Base-by-base conservation (phyloP, 2,329 filamentous ascomycete species). In the Penicillium corylophilum region DNA sequence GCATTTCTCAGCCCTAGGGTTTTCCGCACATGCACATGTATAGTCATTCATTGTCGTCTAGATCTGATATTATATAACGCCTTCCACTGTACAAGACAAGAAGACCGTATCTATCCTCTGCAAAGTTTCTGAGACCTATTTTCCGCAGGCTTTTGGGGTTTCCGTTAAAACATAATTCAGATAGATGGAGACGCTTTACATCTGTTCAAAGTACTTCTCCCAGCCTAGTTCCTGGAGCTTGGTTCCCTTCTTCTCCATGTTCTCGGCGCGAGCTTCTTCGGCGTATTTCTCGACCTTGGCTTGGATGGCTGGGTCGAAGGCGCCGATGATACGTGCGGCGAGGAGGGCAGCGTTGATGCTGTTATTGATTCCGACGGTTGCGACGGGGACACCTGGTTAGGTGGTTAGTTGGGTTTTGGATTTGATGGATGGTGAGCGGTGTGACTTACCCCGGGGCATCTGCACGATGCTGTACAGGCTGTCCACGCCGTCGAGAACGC, bases 311-410 rank as follows among this genome's bases (percentile, higher is more conserved):
- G 68, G 65, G 54, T 77, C 74, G 56, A 70, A 72, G 3, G 81
- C 71, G 3, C 85, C 86, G 3, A 91, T 69, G 29, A 90, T 87
- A 16, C 86, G 77, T 18, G 86, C 80, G 0, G 88, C 87, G n/a
- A 90, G 73, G 16, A 90, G 75, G 0, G 84, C 88, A 0, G 88
- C 88, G 63, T 91, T 92, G 49, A 87, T 87, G 22, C 85, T 87
- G 73, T 91, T 91, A 71, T 90, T 89, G 69, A 91, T 90, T 10
- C 84, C 88, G 3, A 92, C 87, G 0, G 87, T 90, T 5, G 88
- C 87, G 13, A 86, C 85, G 9, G 88, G 88, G 44, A 86, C 82
- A 12, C 88, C 88, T 63, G 81, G 72, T 69, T 7, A 18, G 22
- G 39, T 26, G 72, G 18, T 64, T 44, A 64, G 46, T 47, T 48